A percentile compares a stretch with the other conserved stretches of the same genome.
phyloP scores from a whole-genome alignment of 345 rosid species.

The Reutealis trisperma region DNA sequence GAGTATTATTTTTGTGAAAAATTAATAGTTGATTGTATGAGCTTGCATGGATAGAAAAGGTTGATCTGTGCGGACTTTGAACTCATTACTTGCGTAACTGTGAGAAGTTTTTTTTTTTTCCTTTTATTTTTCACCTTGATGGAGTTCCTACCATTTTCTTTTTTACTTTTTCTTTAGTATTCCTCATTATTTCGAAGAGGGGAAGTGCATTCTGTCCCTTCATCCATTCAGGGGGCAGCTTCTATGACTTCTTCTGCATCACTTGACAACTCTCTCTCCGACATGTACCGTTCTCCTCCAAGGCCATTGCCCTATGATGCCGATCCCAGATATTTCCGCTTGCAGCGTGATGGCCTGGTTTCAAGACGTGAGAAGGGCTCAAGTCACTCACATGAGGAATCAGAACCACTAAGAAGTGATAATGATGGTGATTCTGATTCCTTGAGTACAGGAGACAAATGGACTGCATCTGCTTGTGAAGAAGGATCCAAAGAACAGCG shows the following conservation, averaged over 20 bases:
- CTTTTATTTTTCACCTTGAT: constrained; percentile 2
- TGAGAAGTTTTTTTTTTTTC: neutral
- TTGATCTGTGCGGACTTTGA: constrained; percentile 16
- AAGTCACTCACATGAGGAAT: constrained; percentile 79
- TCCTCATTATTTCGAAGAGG: constrained; percentile 69
- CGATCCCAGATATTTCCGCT: constrained; percentile 59
- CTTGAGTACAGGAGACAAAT: constrained; percentile 56
- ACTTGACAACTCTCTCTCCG: constrained; percentile 80
- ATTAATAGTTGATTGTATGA: neutral
- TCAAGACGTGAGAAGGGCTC: constrained; percentile 87
- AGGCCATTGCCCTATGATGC: constrained; percentile 93
- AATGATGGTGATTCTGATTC: constrained; percentile 57
- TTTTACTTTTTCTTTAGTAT: constrained; percentile 48
- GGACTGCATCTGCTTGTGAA: constrained; percentile 59
- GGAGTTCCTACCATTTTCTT: constrained; percentile 19
- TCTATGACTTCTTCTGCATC: constrained; percentile 65
- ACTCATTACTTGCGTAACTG: neutral
- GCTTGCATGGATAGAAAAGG: constrained; percentile 8
- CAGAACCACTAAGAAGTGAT: constrained; percentile 75
- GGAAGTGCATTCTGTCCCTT: constrained; percentile 69
- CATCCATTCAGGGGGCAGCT: constrained; percentile 71
- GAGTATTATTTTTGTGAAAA: neutral
- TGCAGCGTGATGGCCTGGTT: constrained; percentile 60
- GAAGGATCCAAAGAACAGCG: constrained; percentile 64
- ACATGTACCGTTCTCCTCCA: constrained; percentile 85